Percentiles rank a stretch among this genome's conserved stretches.
Evolutionary conservation across 306 rosid genomes (phyloP).

Genomic region (Rosa persica): DNA sequence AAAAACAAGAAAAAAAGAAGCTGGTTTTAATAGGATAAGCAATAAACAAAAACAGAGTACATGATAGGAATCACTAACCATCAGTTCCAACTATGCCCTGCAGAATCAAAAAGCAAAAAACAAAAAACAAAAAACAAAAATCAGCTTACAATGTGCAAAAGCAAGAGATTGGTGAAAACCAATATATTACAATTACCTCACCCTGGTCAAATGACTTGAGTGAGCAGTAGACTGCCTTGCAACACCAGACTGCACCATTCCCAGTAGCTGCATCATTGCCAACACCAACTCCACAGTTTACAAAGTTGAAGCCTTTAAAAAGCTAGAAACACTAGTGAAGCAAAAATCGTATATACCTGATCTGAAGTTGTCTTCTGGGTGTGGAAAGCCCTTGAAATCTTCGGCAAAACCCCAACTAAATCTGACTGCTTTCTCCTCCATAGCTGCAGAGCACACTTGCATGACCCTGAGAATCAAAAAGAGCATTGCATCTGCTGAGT

Average conservation of each 20-base stretch:
- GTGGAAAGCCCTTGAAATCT: constrained; percentile 13
- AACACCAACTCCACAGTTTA: not conserved
- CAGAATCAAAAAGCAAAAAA: constrained; percentile 23
- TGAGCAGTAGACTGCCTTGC: constrained; percentile 19
- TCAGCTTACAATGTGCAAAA: constrained; percentile 10
- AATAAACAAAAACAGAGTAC: not conserved
- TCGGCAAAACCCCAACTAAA: constrained; percentile 27
- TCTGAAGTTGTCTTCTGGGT: constrained; percentile 10
- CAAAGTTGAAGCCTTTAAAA: not conserved
- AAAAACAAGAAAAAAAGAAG: not conserved
- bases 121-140: constrained; percentile 5
- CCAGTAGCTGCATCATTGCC: constrained; percentile 33
- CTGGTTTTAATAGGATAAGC: not conserved
- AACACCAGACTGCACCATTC: constrained; percentile 18
- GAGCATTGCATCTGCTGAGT: not conserved
- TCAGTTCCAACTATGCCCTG: constrained; percentile 48
- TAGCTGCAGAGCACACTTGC: constrained; percentile 29
- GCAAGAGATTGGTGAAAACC: not conserved
- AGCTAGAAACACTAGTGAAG: not conserved
- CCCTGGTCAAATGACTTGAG: constrained; percentile 32
- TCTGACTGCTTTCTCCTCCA: constrained; percentile 32
- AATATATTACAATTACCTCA: constrained; percentile 28
- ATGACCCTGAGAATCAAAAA: constrained; percentile 26
- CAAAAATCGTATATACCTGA: constrained; percentile 6
- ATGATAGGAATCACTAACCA: constrained; percentile 43